Base-by-base conservation (phyloP, 768 basidiomycete species). In the Hebeloma cylindrosporum region DNA sequence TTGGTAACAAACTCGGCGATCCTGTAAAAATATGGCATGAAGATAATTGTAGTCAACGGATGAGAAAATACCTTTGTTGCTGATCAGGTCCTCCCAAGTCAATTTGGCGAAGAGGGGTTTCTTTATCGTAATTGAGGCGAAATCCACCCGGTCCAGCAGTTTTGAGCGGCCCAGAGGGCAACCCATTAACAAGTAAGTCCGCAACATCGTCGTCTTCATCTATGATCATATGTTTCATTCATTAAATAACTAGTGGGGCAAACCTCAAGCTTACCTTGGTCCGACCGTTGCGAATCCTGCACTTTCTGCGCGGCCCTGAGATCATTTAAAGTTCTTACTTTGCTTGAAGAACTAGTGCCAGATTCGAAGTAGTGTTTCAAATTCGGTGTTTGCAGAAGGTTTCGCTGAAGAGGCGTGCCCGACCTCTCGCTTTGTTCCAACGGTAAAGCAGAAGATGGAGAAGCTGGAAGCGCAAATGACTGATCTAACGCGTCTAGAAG, bases 11-110 rank as follows among this genome's bases (percentile, higher is more conserved):
- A 85, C 32, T 82, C 79, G 2, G 77, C 78, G 61, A 85, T 63
- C 43, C 83, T 84, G 51, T 81, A 50, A 40, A 23, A 35, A 25
- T 23, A 22, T 14, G 28, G 6, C 9, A 13, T 11, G 36, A 46
- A 32, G 3, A n/a, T 25, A 10, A 5, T 29, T 9, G n/a, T 14
- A n/a, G 21, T 14, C 2, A 8, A 13, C 16, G 29, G 18, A 22
- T 2, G 3, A 27, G 10, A 10, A 39, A 63, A 5, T 38, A 78
- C 82, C 66, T 72, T 53, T 73, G 59, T 36, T 69, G 63, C 53
- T 85, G 83, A 55, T 83, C 82, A 0, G 69, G 62, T 1, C 82
- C 83, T 21, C 80, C 83, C 20, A 74, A 45, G 54, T 85, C 83
- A 22, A 83, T 73, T 3, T 65, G 50, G 18, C 70, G 67, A 1